Evolutionary conservation across 768 basidiomycete species (phyloP).

Genomic region (Leccinum subtestaceum): DNA sequence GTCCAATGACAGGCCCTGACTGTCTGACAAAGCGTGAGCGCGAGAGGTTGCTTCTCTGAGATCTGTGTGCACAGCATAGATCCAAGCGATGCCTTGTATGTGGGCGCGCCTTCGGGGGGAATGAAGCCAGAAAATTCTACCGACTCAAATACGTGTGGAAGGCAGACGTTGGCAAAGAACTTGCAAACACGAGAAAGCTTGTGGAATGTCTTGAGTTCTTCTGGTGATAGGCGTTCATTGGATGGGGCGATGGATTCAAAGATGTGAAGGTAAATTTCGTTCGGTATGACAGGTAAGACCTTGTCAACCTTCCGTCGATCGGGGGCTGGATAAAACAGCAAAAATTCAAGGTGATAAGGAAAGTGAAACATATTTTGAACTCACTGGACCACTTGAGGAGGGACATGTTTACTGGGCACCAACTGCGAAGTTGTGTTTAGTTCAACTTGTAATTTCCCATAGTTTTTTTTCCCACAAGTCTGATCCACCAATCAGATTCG

Average conservation of each 20-base stretch:
- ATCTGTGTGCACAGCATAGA: background rate
- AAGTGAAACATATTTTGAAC: no score
- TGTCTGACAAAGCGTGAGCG: background rate
- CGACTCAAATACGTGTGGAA: conserved; percentile 40
- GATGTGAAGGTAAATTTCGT: conserved; percentile 45
- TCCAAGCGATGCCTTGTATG: background rate
- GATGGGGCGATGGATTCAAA: conserved; percentile 32
- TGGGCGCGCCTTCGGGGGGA: background rate
- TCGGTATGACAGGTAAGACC: conserved; percentile 36
- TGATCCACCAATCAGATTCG: no score
- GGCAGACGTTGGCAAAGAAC: conserved; percentile 39
- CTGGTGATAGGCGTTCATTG: conserved; percentile 5
- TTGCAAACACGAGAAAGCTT: conserved; percentile 41
- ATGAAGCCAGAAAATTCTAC: conserved; percentile 24
- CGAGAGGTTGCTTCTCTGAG: background rate
- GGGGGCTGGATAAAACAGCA: conserved; percentile 22
- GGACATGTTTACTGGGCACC: no score
- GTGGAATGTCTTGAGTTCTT: conserved; percentile 12
- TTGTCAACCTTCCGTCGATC: conserved; percentile 13
- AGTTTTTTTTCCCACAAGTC: no score
- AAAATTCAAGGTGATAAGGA: background rate
- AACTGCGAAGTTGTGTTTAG: no score
- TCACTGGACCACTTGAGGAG: no score
- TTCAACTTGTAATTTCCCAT: no score
- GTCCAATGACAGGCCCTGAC: conserved; percentile 5